Evolutionary conservation across 768 basidiomycete genomes (phyloP).

Genomic region (Tulasnella sp.): DNA sequence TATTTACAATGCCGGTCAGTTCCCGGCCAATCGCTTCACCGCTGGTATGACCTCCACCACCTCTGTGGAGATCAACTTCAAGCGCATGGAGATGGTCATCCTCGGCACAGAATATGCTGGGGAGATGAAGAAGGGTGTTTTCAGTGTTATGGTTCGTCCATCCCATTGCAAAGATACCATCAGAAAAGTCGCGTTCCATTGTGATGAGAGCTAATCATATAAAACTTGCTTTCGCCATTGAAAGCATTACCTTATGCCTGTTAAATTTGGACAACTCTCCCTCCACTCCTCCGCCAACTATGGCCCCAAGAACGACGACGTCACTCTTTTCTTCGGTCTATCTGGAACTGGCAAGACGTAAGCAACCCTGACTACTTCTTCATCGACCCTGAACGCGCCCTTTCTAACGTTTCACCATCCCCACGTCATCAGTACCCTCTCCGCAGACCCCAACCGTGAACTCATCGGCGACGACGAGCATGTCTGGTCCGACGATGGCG

Average conservation of each 20-base stretch:
- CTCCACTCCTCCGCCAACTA: constrained; percentile 98
- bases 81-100: constrained; percentile 99
- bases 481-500: constrained; percentile 97
- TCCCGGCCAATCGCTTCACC: constrained; percentile 99
- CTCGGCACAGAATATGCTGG: constrained; percentile 96
- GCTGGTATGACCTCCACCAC: constrained; percentile 99
- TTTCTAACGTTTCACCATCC: background rate
- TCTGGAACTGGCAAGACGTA: constrained; percentile 94
- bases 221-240: too few relatives aligned
- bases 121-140: constrained; percentile 99
- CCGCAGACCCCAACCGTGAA: constrained; percentile 85
- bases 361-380: constrained; percentile 11
- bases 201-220: too few relatives aligned
- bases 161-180: background rate
- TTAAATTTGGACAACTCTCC: constrained; percentile 96
- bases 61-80: constrained; percentile 99
- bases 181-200: background rate
- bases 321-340: constrained; percentile 97
- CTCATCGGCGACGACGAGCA: constrained; percentile 99
- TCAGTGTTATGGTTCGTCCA: constrained; percentile 79
- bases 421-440: constrained; percentile 47
- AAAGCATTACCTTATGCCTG: constrained; percentile 93
- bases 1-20: constrained; percentile 99
- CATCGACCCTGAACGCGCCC: background rate
- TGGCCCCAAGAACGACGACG: constrained; percentile 76